These are phyloP conservation scores for Thamnidium elegans DNA, from an alignment of 192 early-diverging fungal genomes.

Conservation along the genomic window DNA sequence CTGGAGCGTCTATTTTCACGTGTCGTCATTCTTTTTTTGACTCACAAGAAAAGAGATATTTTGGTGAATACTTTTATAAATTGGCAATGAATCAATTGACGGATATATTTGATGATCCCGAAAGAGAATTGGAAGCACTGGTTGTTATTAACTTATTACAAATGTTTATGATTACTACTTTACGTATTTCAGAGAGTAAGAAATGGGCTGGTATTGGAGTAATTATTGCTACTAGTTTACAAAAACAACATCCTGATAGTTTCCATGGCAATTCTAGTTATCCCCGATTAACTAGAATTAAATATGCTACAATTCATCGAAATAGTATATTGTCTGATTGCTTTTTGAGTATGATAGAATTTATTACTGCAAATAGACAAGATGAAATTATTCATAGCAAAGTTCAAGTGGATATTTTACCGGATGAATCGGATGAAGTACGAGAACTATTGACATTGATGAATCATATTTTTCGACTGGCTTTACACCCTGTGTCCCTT, in stretches of 20 bases:
- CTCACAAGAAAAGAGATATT: slow-evolving; percentile 1
- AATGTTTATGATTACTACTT: neutral
- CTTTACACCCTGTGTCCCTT: neutral
- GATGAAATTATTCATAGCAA: neutral
- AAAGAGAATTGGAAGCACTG: slow-evolving; percentile 2
- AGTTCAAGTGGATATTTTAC: neutral
- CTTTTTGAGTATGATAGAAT: neutral
- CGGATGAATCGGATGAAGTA: neutral
- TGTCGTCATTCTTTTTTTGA: neutral
- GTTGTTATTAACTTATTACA: neutral
- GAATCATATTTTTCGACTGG: neutral
- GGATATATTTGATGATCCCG: slow-evolving; percentile 13
- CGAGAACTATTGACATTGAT: neutral
- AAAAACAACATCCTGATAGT: neutral
- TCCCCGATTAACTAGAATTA: too few relatives aligned
- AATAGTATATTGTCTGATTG: neutral
- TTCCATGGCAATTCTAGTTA: neutral
- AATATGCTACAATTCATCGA: neutral
- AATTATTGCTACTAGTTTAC: neutral
- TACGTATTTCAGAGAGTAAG: neutral
- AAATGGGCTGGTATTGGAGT: neutral
- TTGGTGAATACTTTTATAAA: slow-evolving; percentile 13
- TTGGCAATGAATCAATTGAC: neutral
- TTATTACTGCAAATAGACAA: neutral
- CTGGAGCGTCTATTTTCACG: neutral